A percentile compares a stretch with the other conserved stretches of the same genome.
Evolutionary conservation across 305 asterid species (phyloP).

Genomic region (Caryopteris hybrid): DNA sequence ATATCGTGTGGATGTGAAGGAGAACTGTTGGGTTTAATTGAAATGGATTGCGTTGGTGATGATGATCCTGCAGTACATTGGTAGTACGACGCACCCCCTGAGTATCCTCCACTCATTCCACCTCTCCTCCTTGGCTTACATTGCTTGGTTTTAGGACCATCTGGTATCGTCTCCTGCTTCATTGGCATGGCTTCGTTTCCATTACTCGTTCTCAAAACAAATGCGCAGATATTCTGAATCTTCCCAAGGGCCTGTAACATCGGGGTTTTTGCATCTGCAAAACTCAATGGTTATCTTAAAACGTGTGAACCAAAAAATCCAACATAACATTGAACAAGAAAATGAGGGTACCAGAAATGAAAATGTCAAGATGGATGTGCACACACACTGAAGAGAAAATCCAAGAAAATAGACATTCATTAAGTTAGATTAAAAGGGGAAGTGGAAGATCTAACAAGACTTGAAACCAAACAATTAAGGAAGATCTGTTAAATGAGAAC

Average conservation of each 20-base stretch:
- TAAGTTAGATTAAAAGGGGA: neutral
- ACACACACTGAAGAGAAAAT: neutral
- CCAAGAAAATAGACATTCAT: neutral
- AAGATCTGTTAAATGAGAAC: neutral
- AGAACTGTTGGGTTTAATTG: slow-evolving; percentile 36
- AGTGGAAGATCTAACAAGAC: neutral
- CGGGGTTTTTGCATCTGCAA: slow-evolving; percentile 23
- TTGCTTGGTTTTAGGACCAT: slow-evolving; percentile 49
- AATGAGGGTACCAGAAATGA: neutral
- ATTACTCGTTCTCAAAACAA: slow-evolving; percentile 35
- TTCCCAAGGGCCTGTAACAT: slow-evolving; percentile 45
- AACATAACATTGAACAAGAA: neutral
- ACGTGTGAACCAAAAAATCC: neutral
- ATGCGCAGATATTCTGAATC: slow-evolving; percentile 51
- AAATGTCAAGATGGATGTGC: neutral
- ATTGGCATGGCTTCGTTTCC: slow-evolving; percentile 33
- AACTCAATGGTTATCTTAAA: neutral
- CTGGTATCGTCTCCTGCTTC: slow-evolving; percentile 30
- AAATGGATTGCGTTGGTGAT: slow-evolving; percentile 46
- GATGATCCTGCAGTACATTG: slow-evolving; percentile 30
- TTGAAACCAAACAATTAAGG: neutral
- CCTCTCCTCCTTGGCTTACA: slow-evolving; percentile 60
- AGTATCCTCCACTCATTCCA: slow-evolving; percentile 42
- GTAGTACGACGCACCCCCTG: slow-evolving; percentile 29
- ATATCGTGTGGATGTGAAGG: slow-evolving; percentile 35